Evolutionary conservation across 345 rosid species (phyloP).

Genomic region (Excoecaria agallocha): DNA sequence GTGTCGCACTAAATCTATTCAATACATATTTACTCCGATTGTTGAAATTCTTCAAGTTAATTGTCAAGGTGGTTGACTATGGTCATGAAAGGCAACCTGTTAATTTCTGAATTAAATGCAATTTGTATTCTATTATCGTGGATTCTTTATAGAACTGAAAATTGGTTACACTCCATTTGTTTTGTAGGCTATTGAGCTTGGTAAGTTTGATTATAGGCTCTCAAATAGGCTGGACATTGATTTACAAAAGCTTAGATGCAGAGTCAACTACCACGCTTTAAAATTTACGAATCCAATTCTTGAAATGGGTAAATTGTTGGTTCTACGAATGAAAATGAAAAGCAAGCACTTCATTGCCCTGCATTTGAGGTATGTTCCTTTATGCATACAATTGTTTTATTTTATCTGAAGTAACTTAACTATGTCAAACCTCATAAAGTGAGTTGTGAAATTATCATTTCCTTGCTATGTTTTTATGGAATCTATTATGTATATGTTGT

Average conservation of each 20-base stretch:
- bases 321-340: slow-evolving; percentile 66
- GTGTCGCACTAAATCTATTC: too few species aligned
- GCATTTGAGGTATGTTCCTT: slow-evolving; percentile 65
- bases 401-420: not conserved
- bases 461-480: not conserved
- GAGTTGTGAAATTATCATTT: not conserved
- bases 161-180: slow-evolving; percentile 6
- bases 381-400: too few species aligned
- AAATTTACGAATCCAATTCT: slow-evolving; percentile 62
- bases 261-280: slow-evolving; percentile 87
- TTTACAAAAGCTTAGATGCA: slow-evolving; percentile 89
- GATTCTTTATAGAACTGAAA: not conserved
- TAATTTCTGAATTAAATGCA: too few species aligned
- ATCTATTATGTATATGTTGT: not conserved
- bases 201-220: slow-evolving; percentile 89
- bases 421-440: too few species aligned
- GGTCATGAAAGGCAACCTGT: too few species aligned
- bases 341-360: slow-evolving; percentile 71
- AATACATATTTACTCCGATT: too few species aligned
- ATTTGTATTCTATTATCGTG: too few species aligned
- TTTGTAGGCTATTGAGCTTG: slow-evolving; percentile 75
- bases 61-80: too few species aligned
- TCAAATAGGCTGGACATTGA: slow-evolving; percentile 61
- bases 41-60: too few species aligned
- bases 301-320: slow-evolving; percentile 61